Evolutionary conservation across 1,284 basidiomycete genomes (phyloP).

Genomic region (Cryptococcus jaspeensis): DNA sequence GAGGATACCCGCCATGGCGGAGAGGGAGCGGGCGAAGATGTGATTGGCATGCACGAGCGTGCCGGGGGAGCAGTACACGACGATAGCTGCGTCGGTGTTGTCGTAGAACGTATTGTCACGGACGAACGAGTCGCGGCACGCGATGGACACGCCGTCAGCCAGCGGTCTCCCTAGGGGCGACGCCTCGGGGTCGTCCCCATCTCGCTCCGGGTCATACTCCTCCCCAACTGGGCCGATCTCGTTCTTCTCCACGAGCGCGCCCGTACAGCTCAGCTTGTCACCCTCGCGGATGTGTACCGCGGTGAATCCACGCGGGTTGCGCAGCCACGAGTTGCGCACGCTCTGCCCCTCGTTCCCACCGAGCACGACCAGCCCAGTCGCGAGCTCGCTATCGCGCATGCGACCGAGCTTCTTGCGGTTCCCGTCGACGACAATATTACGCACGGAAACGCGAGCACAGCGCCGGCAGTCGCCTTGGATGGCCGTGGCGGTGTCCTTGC

Average conservation of each 20-base stretch:
- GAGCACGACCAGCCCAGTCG: slow-evolving; percentile 44
- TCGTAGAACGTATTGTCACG: slow-evolving; percentile 49
- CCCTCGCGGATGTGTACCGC: slow-evolving; percentile 52
- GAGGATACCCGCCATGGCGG: slow-evolving; percentile 53
- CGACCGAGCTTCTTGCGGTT: slow-evolving; percentile 42
- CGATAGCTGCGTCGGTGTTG: slow-evolving; percentile 50
- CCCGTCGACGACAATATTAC: slow-evolving; percentile 50
- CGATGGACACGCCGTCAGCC: slow-evolving; percentile 50
- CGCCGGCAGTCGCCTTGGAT: slow-evolving; percentile 52
- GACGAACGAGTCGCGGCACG: slow-evolving; percentile 46
- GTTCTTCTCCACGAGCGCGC: slow-evolving; percentile 47
- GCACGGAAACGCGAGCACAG: slow-evolving; percentile 47
- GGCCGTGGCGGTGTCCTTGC: slow-evolving; percentile 35
- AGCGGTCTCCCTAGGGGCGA: slow-evolving; percentile 49
- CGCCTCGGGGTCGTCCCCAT: slow-evolving; percentile 50
- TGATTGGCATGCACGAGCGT: slow-evolving; percentile 49
- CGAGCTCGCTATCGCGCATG: slow-evolving; percentile 23
- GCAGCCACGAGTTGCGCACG: slow-evolving; percentile 37
- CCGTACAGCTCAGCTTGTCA: slow-evolving; percentile 45
- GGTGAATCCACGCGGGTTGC: slow-evolving; percentile 50
- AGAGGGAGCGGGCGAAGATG: slow-evolving; percentile 36
- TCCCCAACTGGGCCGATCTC: slow-evolving; percentile 51
- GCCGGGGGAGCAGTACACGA: slow-evolving; percentile 54
- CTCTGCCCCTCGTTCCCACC: slow-evolving; percentile 51
- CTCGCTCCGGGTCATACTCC: slow-evolving; percentile 46